Conservation (phyloP, 257 asterid genomes). For the Ehretia macrophylla region DNA sequence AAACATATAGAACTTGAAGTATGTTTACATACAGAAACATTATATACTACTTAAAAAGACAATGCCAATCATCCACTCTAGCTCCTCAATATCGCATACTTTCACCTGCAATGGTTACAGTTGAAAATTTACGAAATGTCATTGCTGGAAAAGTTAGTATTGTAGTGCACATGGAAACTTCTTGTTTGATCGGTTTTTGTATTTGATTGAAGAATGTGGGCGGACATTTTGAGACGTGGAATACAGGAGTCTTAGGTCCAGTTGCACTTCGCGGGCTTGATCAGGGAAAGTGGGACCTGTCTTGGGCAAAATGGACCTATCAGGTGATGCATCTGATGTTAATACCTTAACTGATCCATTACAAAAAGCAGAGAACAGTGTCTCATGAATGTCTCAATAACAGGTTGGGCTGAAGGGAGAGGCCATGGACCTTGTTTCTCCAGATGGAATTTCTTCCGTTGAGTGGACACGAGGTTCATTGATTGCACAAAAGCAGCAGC, state of each 20-base stretch:
- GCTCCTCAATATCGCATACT: too few relatives aligned
- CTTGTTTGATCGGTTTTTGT: background rate
- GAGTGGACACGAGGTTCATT: conserved; percentile 82
- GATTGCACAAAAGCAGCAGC: conserved; percentile 67
- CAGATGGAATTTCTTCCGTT: conserved; percentile 50
- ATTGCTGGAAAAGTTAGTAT: background rate
- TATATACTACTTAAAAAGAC: too few relatives aligned
- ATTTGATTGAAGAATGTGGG: conserved; percentile 58
- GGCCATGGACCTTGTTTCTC: conserved; percentile 61
- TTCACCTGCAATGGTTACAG: too few relatives aligned
- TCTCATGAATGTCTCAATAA: conserved; percentile 23
- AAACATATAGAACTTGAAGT: too few relatives aligned
- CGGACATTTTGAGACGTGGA: conserved; percentile 70
- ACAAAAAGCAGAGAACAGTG: background rate
- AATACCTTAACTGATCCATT: background rate
- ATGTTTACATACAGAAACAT: too few relatives aligned
- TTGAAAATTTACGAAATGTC: too few relatives aligned
- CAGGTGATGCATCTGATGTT: conserved; percentile 42
- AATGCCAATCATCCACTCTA: too few relatives aligned
- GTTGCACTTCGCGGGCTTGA: conserved; percentile 75
- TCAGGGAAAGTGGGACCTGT: conserved; percentile 67
- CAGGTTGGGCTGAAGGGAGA: conserved; percentile 96
- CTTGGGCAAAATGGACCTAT: conserved; percentile 82
- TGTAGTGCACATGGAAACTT: background rate
- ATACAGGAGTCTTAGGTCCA: conserved; percentile 72